These are phyloP conservation scores for Xylaria sp. DNA, from an alignment of 2,329 filamentous ascomycete genomes.

Conservation along the genomic window DNA sequence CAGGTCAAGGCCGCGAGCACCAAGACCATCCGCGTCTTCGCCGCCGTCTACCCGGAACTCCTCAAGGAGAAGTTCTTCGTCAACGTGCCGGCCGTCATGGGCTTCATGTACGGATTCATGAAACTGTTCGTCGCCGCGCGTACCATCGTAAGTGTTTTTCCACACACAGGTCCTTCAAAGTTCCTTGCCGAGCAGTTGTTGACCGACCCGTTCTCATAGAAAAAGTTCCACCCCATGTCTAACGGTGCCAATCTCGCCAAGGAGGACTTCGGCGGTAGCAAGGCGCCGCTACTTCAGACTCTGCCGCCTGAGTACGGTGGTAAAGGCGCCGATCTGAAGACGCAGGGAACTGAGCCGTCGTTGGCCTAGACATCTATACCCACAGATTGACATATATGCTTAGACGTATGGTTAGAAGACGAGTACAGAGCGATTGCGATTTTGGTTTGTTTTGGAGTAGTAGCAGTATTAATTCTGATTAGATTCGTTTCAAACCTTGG, in stretches of 20 bases:
- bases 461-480: slow-evolving; percentile 12
- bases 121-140: slow-evolving; percentile 79
- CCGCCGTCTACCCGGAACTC: slow-evolving; percentile 87
- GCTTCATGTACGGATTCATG: slow-evolving; percentile 81
- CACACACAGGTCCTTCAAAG: neutral
- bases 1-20: slow-evolving; percentile 79
- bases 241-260: slow-evolving; percentile 76
- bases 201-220: slow-evolving; percentile 45
- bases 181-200: neutral
- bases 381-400: neutral
- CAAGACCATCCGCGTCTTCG: slow-evolving; percentile 84
- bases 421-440: neutral
- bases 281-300: slow-evolving; percentile 69
- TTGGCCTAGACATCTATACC: slow-evolving; percentile 36
- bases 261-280: slow-evolving; percentile 59
- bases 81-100: slow-evolving; percentile 92
- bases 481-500: neutral
- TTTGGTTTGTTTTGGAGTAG: slow-evolving; percentile 5
- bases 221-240: slow-evolving; percentile 81
- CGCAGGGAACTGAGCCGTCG: slow-evolving; percentile 44
- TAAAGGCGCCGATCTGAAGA: slow-evolving; percentile 61
- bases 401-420: slow-evolving; percentile 1
- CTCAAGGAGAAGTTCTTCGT: slow-evolving; percentile 94
- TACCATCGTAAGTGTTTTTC: slow-evolving; percentile 60
- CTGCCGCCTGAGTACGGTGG: slow-evolving; percentile 85